Evolutionary conservation across 1,284 basidiomycete genomes (phyloP), one percentile per base, ranked within the genome.

Genomic region (Pseudozyma tsukubaensis): DNA sequence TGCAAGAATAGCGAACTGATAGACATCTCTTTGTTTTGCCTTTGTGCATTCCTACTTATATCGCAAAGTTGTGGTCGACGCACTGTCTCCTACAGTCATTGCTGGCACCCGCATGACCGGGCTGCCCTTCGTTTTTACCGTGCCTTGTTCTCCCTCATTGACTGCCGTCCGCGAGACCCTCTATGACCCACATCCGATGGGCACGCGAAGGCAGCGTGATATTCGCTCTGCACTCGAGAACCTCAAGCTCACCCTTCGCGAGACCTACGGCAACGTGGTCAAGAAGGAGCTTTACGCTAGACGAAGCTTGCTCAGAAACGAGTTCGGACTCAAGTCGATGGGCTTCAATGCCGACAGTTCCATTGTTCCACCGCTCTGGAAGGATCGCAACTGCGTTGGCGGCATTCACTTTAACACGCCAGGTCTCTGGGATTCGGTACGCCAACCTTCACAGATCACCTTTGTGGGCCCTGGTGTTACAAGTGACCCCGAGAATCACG

Each of bases 41-140:
- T 24, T 16, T 49, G 10, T 52, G 24, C 12, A n/a, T 35, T 40
- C 11, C 2, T 16, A 19, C 43, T 36, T 24, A 10, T 21, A 16
- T 12, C 3, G 29, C 16, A 37, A 42, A 73, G 71, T 77, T 19
- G 72, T 69, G 21, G 76, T 77, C 19, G 78, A 80, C 29, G 71
- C 65, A n/a, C 71, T 80, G 11, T 78, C 76, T 7, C 73, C 78
- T 6, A 67, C 65, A 21, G 63, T 77, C 16, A 66, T 80, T 29
- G 72, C 71, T 34, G 78, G 73, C n/a, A 65, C 60, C 24, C 76
- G 78, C n/a, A 63, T 80, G 51, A 76, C 70, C 4, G 69, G 72
- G 10, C 57, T 77, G 8, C 63, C 66, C 1, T 80, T 58, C 50
- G 73, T 76, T 35, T 76, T 72, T 13, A 76, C 77, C 7, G 73